These are phyloP conservation scores for Amanita muscaria DNA, from an alignment of 768 basidiomycete species.

Conservation along the genomic window DNA sequence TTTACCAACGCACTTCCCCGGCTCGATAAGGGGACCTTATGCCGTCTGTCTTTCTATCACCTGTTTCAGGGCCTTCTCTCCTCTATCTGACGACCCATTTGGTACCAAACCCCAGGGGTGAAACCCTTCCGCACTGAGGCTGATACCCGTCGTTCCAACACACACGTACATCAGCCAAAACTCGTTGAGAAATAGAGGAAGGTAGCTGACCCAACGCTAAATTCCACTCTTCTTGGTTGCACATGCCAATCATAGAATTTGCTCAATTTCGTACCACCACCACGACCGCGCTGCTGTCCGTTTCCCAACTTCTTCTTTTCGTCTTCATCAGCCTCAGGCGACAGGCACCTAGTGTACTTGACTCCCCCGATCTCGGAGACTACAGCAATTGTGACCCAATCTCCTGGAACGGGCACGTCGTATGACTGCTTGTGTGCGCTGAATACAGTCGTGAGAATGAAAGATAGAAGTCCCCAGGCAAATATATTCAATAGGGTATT, in stretches of 20 bases:
- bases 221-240: too few relatives aligned
- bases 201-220: conserved; percentile 66
- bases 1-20: conserved; percentile 36
- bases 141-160: conserved; percentile 64
- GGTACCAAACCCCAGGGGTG: conserved; percentile 69
- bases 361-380: conserved; percentile 85
- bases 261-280: conserved; percentile 89
- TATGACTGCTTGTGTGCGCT: conserved; percentile 75
- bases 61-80: conserved; percentile 41
- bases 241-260: conserved; percentile 92
- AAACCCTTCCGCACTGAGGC: conserved; percentile 38
- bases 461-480: conserved; percentile 78
- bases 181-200: not conserved
- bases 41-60: conserved; percentile 56
- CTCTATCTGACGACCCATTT: conserved; percentile 24
- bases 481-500: conserved; percentile 70
- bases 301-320: conserved; percentile 12
- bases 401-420: conserved; percentile 85
- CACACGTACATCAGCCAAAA: not conserved
- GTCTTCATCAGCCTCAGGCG: conserved; percentile 38
- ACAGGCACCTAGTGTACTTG: conserved; percentile 60
- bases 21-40: conserved; percentile 58
- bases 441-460: conserved; percentile 89
- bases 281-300: conserved; percentile 49
- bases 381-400: conserved; percentile 95